Evolutionary conservation across 2,329 filamentous ascomycete species (phyloP).

Genomic region (Sarocladium kiliense): DNA sequence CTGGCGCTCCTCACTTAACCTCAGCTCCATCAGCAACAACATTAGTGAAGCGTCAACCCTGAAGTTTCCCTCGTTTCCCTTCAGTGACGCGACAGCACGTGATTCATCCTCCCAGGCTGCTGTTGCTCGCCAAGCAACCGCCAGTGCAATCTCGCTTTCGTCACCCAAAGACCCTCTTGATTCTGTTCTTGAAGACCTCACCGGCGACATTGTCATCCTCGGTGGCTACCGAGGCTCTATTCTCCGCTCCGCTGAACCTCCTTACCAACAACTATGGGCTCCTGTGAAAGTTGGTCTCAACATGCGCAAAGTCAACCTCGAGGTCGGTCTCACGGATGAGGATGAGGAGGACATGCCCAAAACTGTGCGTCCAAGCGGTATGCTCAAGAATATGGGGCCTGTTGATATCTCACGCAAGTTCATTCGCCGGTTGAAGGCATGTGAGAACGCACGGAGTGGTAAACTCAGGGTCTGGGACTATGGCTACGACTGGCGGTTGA

Average conservation of each 20-base stretch:
- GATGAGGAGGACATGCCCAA: conserved; percentile 82
- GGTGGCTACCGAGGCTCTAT: conserved; percentile 89
- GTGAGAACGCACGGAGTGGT: conserved; percentile 66
- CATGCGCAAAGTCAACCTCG: conserved; percentile 83
- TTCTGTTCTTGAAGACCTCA: conserved; percentile 59
- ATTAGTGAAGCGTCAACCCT: conserved; percentile 8
- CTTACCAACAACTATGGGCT: conserved; percentile 87
- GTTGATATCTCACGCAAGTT: conserved; percentile 83
- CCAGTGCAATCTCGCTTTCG: not conserved
- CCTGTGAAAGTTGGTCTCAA: conserved; percentile 91
- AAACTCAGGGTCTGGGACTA: conserved; percentile 81
- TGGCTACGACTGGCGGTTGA: conserved; percentile 91
- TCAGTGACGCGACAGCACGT: not conserved
- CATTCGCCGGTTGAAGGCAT: conserved; percentile 70
- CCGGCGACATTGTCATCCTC: conserved; percentile 81
- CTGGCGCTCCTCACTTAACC: conserved; percentile 20
- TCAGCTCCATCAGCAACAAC: conserved; percentile 23
- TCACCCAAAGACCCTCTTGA: conserved; percentile 31
- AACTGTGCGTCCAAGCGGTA: conserved; percentile 77
- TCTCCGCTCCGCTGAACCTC: conserved; percentile 75
- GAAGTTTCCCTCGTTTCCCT: no score
- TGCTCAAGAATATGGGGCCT: conserved; percentile 86
- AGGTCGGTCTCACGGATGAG: conserved; percentile 74
- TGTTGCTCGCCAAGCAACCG: not conserved
- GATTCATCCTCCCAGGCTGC: not conserved